Conservation (phyloP, 306 rosid genomes). For the Fragaria vesca region DNA sequence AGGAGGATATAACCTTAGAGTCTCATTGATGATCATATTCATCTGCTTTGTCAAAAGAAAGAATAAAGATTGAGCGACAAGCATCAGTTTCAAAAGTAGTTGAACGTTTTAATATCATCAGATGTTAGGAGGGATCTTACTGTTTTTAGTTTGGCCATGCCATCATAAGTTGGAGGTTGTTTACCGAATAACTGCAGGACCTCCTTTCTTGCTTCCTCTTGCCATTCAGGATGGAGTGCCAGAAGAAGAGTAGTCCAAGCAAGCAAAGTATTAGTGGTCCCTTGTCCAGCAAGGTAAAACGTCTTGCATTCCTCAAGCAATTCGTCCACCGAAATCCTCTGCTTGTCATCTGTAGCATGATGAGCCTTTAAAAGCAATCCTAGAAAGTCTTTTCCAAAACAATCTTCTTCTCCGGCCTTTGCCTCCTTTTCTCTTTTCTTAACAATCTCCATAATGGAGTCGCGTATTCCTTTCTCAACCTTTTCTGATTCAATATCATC, state of each 20-base stretch:
- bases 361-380: slow-evolving; percentile 17
- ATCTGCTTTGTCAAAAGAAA: neutral
- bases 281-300: slow-evolving; percentile 23
- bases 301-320: slow-evolving; percentile 26
- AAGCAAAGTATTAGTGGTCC: slow-evolving; percentile 1
- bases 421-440: slow-evolving; percentile 16
- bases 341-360: neutral
- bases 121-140: neutral
- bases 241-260: slow-evolving; percentile 27
- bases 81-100: neutral
- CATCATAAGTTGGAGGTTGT: slow-evolving; percentile 11
- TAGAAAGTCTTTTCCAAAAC: slow-evolving; percentile 21
- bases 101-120: neutral
- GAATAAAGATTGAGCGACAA: neutral
- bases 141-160: neutral
- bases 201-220: slow-evolving; percentile 27
- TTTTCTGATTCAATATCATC: slow-evolving; percentile 19
- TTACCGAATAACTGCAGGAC: slow-evolving; percentile 17
- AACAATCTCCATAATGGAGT: neutral
- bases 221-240: slow-evolving; percentile 16
- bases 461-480: slow-evolving; percentile 4
- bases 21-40: slow-evolving; percentile 26
- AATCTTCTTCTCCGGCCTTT: neutral
- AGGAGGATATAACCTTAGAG: slow-evolving; percentile 21
- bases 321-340: slow-evolving; percentile 1